Percentiles rank a stretch among this genome's conserved stretches.
Evolutionary conservation across 129 eudicot genomes (phyloP).

Genomic region (Logfia minima): DNA sequence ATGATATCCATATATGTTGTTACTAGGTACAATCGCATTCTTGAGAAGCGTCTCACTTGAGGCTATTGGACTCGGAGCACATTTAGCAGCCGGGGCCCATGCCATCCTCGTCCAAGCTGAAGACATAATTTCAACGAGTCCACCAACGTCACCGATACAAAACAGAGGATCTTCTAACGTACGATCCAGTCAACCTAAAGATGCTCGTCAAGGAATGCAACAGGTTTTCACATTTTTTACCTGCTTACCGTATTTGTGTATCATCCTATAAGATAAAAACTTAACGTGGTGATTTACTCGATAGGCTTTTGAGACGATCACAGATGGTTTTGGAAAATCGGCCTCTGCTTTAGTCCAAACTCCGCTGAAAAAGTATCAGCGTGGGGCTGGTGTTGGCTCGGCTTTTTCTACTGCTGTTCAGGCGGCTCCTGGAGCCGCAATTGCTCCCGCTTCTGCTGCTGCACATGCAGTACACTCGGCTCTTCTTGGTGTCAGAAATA

Average conservation of each 20-base stretch:
- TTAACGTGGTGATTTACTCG: constrained; percentile 3
- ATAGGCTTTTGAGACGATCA: constrained; percentile 86
- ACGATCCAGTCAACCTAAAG: constrained; percentile 71
- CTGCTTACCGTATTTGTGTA: neutral
- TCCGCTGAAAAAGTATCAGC: constrained; percentile 79
- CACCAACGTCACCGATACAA: constrained; percentile 64
- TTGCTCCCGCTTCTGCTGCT: constrained; percentile 94
- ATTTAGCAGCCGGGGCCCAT: constrained; percentile 95
- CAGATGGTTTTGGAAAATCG: constrained; percentile 78
- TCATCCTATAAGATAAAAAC: neutral
- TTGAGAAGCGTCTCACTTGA: constrained; percentile 92
- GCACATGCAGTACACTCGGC: constrained; percentile 89
- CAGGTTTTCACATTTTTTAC: constrained; percentile 46
- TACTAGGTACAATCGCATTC: constrained; percentile 75
- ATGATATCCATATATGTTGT: neutral
- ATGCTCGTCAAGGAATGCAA: constrained; percentile 83
- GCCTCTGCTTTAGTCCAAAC: constrained; percentile 77
- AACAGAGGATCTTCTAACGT: constrained; percentile 45
- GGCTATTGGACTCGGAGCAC: constrained; percentile 92
- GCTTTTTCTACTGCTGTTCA: constrained; percentile 77
- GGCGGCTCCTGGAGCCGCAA: constrained; percentile 93
- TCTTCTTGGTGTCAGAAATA: constrained; percentile 91
- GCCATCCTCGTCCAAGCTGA: constrained; percentile 87
- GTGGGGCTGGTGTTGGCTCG: constrained; percentile 75
- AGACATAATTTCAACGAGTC: constrained; percentile 61